Conservation (phyloP, 1,284 basidiomycete genomes). For the Amylostereum areolatum region DNA sequence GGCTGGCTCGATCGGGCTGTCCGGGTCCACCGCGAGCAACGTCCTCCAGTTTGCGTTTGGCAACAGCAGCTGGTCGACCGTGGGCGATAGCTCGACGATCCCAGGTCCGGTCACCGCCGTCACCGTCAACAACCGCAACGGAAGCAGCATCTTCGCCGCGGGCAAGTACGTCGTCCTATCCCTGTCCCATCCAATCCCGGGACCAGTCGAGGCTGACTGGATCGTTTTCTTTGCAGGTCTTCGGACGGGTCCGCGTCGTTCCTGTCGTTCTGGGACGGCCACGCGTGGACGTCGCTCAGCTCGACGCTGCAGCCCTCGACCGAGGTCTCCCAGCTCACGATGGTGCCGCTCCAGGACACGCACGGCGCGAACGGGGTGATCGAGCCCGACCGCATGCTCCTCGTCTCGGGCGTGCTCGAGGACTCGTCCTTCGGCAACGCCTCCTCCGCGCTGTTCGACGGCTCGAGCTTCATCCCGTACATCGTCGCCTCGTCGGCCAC, state of each 20-base stretch:
- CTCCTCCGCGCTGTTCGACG: slow-evolving; percentile 86
- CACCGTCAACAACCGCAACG: slow-evolving; percentile 78
- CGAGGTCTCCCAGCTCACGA: slow-evolving; percentile 77
- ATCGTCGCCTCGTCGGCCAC: slow-evolving; percentile 63
- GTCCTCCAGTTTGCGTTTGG: slow-evolving; percentile 69
- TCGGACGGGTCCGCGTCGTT: slow-evolving; percentile 60
- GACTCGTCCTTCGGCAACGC: slow-evolving; percentile 72
- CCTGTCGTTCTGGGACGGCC: slow-evolving; percentile 79
- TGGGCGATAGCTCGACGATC: slow-evolving; percentile 62
- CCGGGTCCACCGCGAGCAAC: slow-evolving; percentile 71
- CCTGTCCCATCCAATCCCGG: background rate
- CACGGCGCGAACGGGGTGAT: slow-evolving; percentile 70
- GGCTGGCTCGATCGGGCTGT: slow-evolving; percentile 69
- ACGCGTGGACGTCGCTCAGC: slow-evolving; percentile 61
- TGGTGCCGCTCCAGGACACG: slow-evolving; percentile 81
- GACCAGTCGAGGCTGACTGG: slow-evolving; percentile 1
- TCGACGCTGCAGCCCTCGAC: slow-evolving; percentile 49
- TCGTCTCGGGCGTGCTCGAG: slow-evolving; percentile 80
- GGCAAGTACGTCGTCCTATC: slow-evolving; percentile 53
- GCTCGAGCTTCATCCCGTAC: slow-evolving; percentile 79
- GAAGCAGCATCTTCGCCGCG: slow-evolving; percentile 84
- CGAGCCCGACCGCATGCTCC: slow-evolving; percentile 82
- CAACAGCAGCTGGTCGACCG: slow-evolving; percentile 67
- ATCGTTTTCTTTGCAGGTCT: slow-evolving; percentile 28
- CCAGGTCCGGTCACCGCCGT: slow-evolving; percentile 90